phyloP scores from a whole-genome alignment of 768 basidiomycete genomes.

The Pleurotus pulmonarius region DNA sequence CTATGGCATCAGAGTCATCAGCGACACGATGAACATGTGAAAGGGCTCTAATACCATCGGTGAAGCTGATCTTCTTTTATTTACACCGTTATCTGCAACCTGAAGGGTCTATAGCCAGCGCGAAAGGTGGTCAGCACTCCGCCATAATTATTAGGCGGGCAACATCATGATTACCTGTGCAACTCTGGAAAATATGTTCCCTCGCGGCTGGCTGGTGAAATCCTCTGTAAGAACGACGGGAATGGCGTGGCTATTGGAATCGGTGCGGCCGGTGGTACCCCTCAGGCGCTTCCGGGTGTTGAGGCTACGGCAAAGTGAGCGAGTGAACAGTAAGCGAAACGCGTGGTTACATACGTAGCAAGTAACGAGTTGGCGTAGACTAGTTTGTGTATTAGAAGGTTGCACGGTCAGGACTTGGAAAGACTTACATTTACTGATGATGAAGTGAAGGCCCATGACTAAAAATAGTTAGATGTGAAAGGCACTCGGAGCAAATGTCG shows the following conservation, averaged over 20 bases:
- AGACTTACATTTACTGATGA: constrained; percentile 46
- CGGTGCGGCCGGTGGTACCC: not conserved
- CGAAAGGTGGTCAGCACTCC: not conserved
- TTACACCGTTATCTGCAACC: not conserved
- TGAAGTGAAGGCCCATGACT: constrained; percentile 48
- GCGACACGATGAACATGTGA: too few species aligned
- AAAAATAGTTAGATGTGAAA: not conserved
- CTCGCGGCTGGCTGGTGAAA: constrained; percentile 1
- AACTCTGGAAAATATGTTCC: constrained; percentile 2
- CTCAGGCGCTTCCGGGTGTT: constrained; percentile 30
- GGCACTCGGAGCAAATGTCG: not conserved
- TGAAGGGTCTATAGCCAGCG: not conserved
- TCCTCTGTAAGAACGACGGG: constrained; percentile 8
- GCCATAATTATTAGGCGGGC: not conserved
- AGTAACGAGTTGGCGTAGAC: constrained; percentile 51
- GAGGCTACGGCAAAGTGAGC: constrained; percentile 19
- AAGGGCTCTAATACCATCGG: not conserved
- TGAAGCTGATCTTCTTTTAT: not conserved
- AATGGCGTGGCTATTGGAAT: not conserved
- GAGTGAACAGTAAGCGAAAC: not conserved
- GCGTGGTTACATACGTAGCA: constrained; percentile 33
- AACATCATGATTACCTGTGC: not conserved
- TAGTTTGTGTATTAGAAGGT: constrained; percentile 10
- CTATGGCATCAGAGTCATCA: not conserved
- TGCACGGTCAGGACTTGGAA: not conserved